Conservation (phyloP, 2,329 filamentous ascomycete genomes). For the Aureobasidium sp. region DNA sequence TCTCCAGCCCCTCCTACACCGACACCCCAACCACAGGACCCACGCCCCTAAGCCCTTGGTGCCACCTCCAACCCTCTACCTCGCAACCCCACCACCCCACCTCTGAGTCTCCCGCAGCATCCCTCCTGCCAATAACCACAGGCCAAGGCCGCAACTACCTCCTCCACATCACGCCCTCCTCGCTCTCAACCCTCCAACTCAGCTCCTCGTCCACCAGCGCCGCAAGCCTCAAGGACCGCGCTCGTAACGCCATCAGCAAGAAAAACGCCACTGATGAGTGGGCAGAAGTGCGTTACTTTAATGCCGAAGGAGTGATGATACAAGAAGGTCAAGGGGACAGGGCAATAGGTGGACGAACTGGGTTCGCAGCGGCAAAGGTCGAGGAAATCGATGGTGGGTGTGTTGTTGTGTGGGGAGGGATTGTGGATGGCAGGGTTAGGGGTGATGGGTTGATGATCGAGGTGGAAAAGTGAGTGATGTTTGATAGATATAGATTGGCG, state of each 20-base stretch:
- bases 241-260: conserved; percentile 35
- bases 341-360: conserved; percentile 31
- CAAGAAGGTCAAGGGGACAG: conserved; percentile 28
- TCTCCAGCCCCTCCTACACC: conserved; percentile 9
- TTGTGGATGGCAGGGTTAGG: conserved; percentile 33
- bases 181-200: conserved; percentile 47
- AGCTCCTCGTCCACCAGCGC: conserved; percentile 38
- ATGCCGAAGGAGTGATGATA: conserved; percentile 31
- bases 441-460: conserved; percentile 34
- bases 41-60: conserved; percentile 30
- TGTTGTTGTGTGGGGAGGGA: conserved; percentile 46
- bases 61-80: conserved; percentile 29
- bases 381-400: conserved; percentile 39
- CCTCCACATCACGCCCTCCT: conserved; percentile 42
- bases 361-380: conserved; percentile 31
- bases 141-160: conserved; percentile 46
- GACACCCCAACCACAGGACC: conserved; percentile 15
- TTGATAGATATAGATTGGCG: not conserved
- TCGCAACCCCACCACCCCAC: conserved; percentile 34
- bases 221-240: conserved; percentile 43
- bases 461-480: not conserved
- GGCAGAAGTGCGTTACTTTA: conserved; percentile 42
- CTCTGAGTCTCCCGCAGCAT: conserved; percentile 30
- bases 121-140: conserved; percentile 39
- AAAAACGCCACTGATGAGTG: conserved; percentile 42